phyloP scores from a whole-genome alignment of 768 basidiomycete genomes.

The Tylopilus balloui region DNA sequence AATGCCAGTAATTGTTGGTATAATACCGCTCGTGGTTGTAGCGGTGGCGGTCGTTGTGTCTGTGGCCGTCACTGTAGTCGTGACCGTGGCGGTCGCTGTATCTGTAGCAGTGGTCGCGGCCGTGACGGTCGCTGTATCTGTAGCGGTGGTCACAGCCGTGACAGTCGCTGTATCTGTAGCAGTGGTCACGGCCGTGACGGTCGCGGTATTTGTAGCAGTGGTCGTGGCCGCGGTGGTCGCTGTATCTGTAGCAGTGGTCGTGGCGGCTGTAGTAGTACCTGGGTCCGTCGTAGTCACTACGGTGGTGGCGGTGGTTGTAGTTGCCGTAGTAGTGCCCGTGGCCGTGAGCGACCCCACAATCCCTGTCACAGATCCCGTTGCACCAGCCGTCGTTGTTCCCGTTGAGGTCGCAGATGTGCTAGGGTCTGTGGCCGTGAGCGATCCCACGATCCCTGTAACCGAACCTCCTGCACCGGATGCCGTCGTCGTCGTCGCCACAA shows the following conservation, averaged over 20 bases:
- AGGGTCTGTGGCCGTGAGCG: neutral
- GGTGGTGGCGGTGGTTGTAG: neutral
- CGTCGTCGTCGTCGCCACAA: neutral
- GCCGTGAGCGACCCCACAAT: conserved; percentile 2
- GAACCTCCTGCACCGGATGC: neutral
- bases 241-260: neutral
- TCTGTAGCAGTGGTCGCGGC: neutral
- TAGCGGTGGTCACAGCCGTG: neutral
- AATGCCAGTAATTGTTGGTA: neutral
- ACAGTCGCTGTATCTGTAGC: neutral
- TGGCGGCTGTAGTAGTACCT: neutral
- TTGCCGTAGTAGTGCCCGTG: neutral
- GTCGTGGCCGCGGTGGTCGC: neutral
- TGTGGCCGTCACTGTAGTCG: neutral
- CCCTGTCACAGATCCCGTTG: neutral
- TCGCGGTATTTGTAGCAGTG: neutral
- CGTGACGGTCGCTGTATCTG: neutral
- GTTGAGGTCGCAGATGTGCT: neutral
- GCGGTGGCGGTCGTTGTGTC: neutral
- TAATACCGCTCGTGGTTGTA: neutral
- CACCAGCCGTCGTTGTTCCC: neutral
- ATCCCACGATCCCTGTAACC: neutral
- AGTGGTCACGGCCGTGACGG: neutral
- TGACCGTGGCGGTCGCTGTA: neutral
- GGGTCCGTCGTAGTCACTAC: neutral